A percentile compares a stretch with the other conserved stretches of the same genome.
Conservation (phyloP, 495 filamentous ascomycete genomes). For the Pyrenula aspistea region DNA sequence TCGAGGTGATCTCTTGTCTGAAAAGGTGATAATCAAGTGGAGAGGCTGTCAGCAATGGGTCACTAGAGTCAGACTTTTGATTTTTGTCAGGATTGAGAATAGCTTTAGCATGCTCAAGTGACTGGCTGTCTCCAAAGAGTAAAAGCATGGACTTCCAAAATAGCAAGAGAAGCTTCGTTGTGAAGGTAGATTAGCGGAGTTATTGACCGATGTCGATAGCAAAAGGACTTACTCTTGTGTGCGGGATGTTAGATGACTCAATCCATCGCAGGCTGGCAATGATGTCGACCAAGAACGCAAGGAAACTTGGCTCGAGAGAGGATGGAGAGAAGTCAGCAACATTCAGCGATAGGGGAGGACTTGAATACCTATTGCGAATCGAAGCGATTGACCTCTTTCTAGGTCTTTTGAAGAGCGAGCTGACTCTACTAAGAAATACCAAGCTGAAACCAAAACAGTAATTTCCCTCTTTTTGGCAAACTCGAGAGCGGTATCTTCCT, state of each 20-base stretch:
- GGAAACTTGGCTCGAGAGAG: slow-evolving; percentile 51
- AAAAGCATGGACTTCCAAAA: slow-evolving; percentile 88
- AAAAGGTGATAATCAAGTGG: slow-evolving; percentile 95
- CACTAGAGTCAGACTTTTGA: slow-evolving; percentile 20
- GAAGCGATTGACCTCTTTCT: background rate
- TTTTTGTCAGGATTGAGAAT: slow-evolving; percentile 27
- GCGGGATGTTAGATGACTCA: slow-evolving; percentile 53
- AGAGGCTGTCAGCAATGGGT: slow-evolving; percentile 68
- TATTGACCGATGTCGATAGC: no score
- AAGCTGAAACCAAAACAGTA: slow-evolving; percentile 42
- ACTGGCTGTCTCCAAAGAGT: slow-evolving; percentile 62
- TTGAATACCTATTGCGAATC: background rate
- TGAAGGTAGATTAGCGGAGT: no score
- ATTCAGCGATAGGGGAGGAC: background rate
- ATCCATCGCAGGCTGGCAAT: slow-evolving; percentile 80
- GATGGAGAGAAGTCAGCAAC: slow-evolving; percentile 19
- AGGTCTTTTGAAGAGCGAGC: slow-evolving; percentile 22
- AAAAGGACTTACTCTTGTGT: slow-evolving; percentile 37
- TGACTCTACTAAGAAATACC: slow-evolving; percentile 65
- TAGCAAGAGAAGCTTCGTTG: slow-evolving; percentile 56
- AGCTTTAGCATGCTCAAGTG: slow-evolving; percentile 62
- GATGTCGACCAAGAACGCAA: slow-evolving; percentile 62
- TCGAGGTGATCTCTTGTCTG: slow-evolving; percentile 94
- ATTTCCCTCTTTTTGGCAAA: slow-evolving; percentile 20
- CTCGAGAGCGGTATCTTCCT: slow-evolving; percentile 8